Evolutionary conservation across 2,329 filamentous ascomycete species (phyloP), one percentile per base, ranked within the genome.

Genomic region (Aspergillus sp.): DNA sequence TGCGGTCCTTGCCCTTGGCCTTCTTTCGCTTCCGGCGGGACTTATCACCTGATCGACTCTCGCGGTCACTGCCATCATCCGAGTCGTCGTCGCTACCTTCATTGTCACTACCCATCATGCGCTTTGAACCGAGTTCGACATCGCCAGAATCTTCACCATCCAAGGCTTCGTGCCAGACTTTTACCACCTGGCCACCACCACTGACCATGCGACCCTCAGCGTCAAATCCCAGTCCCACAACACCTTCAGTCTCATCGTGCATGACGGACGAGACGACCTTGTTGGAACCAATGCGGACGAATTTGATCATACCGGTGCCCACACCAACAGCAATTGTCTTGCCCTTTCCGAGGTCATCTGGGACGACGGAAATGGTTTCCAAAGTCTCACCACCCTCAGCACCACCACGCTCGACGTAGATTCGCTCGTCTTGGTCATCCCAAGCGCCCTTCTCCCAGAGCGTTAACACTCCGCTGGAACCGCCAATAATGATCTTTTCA

Each of bases 371-470:
- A 51, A 96, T 74, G n/a, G 83, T 79, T 61, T 97, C 91, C 38
- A 96, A 72, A 50, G 86, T 88, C 66, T 94, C 90, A 41, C 81
- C 88, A 7, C 82, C 85, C 15, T 76, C 79, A 7, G 75, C 70
- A 19, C 71, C 73, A 23, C 71, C 73, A 23, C 72, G 68, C 55
- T 89, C 84, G 7, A 96, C 82, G 43, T 86, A 82, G 59, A 96
- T 86, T 45, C 90, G 81, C 70, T 95, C 90, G 58, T 94, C 88
- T 65, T 95, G 89, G 65, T 97, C 91, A 61, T 95, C 90, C 91
- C 93, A 97, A 1, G 87, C 82, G 1, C 91, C 91, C 56, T 85
- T 86, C 67, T 98, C 91, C 90, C 93, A 98, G 5, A 97, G 73
- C 4, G 90, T 96, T 53, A 97, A 67, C 1, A 96, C 82, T 3